Base-by-base conservation (phyloP, 768 basidiomycete genomes). In the Termitomyces sp. region DNA sequence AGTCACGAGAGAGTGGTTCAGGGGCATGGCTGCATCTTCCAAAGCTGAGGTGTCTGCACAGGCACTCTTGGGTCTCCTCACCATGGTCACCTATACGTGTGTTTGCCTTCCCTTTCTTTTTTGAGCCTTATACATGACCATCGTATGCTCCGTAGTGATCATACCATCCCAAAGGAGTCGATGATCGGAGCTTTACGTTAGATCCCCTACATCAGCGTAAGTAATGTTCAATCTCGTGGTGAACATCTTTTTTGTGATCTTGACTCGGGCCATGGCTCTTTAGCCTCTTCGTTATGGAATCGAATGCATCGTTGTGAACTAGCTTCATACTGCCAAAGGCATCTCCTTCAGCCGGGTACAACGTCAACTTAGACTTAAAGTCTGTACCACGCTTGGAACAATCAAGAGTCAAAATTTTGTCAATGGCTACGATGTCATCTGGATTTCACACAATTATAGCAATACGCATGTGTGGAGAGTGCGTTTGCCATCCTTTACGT, bases 221-320 rank as follows among this genome's bases (percentile, higher is more conserved):
- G 77, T 63, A 9, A 32, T n/a, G n/a, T n/a, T n/a, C n/a, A n/a
- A n/a, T 25, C 31, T 32, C 11, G 11, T 35, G 32, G 21, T 16
- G 17, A n/a, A 17, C n/a, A 14, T 3, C 6, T 6, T 2, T 2
- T 23, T 27, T 4, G 16, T 2, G 2, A 7, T n/a, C n/a, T 11
- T 47, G 4, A 46, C 7, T 16, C 8, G 11, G 19, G 23, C 45
- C 47, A 23, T 64, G 29, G 63, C 53, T 68, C 67, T 68, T 63
- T 58, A 86, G 85, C 79, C 92, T 53, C 59, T 91, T 38, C 79
- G 75, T 2, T 93, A 85, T 65, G 86, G 82, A 0, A 94, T 95
- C 67, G 89, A 92, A 59, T 76, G 80, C 0, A 68, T 94, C 41
- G 77, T 95, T 66, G 77, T 82, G 21, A 95, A 94, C 70, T 91